Base-by-base conservation (phyloP, 73 alveolate species). In the Symbiodinium natans region DNA sequence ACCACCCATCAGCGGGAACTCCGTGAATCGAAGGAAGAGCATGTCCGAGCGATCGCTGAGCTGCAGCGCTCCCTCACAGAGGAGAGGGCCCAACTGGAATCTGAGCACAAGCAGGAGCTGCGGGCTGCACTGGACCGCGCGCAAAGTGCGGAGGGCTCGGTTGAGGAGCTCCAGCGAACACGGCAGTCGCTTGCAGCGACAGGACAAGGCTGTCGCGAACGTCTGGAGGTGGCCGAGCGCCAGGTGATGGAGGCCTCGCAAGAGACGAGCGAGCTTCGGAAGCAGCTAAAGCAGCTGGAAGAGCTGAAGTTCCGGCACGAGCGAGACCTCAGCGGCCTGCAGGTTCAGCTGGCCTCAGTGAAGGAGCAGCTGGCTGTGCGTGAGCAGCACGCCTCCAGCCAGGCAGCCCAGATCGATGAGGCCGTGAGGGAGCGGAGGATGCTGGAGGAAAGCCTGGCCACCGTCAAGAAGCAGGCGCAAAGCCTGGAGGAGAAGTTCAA, bases 391-490 rank as follows among this genome's bases (percentile, higher is more conserved):
- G 56, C 94, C 17, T 38, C 94, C 15, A 87, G 94, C 42, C 94
- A 87, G 31, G 94, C 94, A 1, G 80, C 74, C 34, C 94, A 87
- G 84, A 87, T 87, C 59, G 97, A 90, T 33, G 77, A 90, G 97
- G 97, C 87, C 21, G 97, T 41, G 77, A 63, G 82, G n/a, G 86
- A 90, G 82, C 71, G 97, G 27, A 27, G 88, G 38, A 90, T n/a
- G 88, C 42, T 90, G 52, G 97, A 90, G 52, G 97, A 90, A 27
- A 33, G 33, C 21, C 36, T 90, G 52, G 48, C 73, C 36, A 19
- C 77, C 29, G 36, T n/a, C 36, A 90, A 73, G 97, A 90, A 90
- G 98, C 98, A 92, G 90, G 98, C 80, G n/a, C 77, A 73, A 31
- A 21, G 41, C 19, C 31, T 74, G 48, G 98, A 92, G 40, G 98